Evolutionary conservation across 140 eudicot species (phyloP).

Genomic region (Ambrosia hybrid): DNA sequence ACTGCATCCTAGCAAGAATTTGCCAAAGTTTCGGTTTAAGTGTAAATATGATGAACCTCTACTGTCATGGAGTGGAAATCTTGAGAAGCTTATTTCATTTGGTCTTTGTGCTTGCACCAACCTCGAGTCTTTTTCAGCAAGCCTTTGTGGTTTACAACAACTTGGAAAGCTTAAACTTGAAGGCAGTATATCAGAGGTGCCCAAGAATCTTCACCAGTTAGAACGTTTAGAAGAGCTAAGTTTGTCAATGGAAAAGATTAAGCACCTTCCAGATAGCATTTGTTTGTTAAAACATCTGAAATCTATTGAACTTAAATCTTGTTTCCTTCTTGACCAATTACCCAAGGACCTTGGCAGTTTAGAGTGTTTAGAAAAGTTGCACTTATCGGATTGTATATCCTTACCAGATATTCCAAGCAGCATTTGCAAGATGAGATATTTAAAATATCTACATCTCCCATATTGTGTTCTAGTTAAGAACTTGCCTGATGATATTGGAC

Average conservation of each 20-base stretch:
- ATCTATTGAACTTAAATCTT: slow-evolving; percentile 7
- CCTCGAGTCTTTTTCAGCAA: neutral
- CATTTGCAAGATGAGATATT: neutral
- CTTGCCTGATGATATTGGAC: neutral
- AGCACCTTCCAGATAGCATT: neutral
- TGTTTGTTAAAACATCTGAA: neutral
- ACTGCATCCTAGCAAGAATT: neutral
- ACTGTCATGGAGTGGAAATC: neutral
- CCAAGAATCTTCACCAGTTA: neutral
- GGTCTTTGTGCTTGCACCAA: slow-evolving; percentile 16
- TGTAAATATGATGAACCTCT: neutral
- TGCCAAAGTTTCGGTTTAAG: neutral
- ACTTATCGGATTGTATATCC: neutral
- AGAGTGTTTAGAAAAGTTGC: slow-evolving; percentile 11
- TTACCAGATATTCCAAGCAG: neutral
- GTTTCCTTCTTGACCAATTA: slow-evolving; percentile 12
- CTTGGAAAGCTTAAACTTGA: neutral
- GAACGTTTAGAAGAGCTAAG: neutral
- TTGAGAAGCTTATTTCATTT: neutral
- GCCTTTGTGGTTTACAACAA: neutral
- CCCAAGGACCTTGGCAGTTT: slow-evolving; percentile 11
- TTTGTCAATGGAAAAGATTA: neutral
- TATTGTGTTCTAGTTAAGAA: neutral
- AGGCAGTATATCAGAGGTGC: neutral
- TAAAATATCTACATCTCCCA: neutral